Evolutionary conservation across 1,284 basidiomycete genomes (phyloP).

Genomic region (Fomitopsis schrenkii): DNA sequence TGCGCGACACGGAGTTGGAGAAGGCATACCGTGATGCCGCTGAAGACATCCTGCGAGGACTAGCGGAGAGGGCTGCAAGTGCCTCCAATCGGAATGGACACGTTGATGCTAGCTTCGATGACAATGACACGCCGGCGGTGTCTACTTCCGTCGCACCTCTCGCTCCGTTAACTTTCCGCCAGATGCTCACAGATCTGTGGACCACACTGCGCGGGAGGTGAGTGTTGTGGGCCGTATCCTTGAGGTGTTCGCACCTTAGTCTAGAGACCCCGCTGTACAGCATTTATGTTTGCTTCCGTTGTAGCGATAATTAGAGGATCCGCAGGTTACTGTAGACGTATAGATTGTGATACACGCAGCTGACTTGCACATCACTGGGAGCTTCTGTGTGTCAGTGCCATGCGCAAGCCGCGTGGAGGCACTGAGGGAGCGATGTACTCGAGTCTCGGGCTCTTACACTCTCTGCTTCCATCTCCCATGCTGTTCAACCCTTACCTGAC

Average conservation of each 20-base stretch:
- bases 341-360: conserved; percentile 2
- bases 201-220: conserved; percentile 14
- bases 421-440: neutral
- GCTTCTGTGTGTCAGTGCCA: neutral
- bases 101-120: conserved; percentile 8
- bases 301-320: neutral
- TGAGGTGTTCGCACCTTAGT: neutral
- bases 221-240: conserved; percentile 6
- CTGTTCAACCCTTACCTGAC: neutral
- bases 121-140: conserved; percentile 1
- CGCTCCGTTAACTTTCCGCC: conserved; percentile 12
- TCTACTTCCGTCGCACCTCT: conserved; percentile 1
- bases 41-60: conserved; percentile 46
- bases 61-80: conserved; percentile 27
- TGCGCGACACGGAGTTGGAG: conserved; percentile 54
- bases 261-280: neutral
- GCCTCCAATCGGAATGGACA: neutral
- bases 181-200: conserved; percentile 26
- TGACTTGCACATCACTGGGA: neutral
- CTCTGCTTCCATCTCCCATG: conserved; percentile 1
- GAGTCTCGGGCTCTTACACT: too few species aligned
- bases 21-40: conserved; percentile 49
- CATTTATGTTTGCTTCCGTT: neutral
- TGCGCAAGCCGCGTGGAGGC: neutral
- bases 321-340: neutral